phyloP scores from a whole-genome alignment of 805 yeast genomes.

The Schwanniomyces occidentalis region DNA sequence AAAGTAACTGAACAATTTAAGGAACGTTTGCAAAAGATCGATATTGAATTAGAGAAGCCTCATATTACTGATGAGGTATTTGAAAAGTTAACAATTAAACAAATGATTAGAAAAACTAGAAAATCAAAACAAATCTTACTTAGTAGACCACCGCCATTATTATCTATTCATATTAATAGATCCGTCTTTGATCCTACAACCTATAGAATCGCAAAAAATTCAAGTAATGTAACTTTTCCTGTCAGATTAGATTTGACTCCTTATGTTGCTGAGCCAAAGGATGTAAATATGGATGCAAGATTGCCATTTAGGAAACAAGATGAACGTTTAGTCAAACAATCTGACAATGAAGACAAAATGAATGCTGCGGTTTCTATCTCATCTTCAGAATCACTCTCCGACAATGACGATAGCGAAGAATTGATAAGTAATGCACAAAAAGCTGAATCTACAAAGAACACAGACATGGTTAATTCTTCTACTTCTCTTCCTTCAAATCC shows the following conservation, averaged over 20 bases:
- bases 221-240: slow-evolving; percentile 80
- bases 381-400: slow-evolving; percentile 10
- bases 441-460: slow-evolving; percentile 9
- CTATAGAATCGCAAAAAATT: slow-evolving; percentile 79
- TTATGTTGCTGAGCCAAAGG: slow-evolving; percentile 67
- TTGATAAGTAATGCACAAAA: slow-evolving; percentile 7
- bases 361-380: not conserved
- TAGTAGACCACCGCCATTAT: slow-evolving; percentile 78
- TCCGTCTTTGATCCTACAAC: slow-evolving; percentile 90
- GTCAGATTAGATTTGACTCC: slow-evolving; percentile 62
- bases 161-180: slow-evolving; percentile 86
- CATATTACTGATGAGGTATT: slow-evolving; percentile 81
- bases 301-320: slow-evolving; percentile 68
- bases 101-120: slow-evolving; percentile 69
- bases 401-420: slow-evolving; percentile 10
- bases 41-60: slow-evolving; percentile 56
- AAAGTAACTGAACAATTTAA: slow-evolving; percentile 30
- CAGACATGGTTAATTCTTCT: slow-evolving; percentile 4
- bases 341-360: not conserved
- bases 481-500: slow-evolving; percentile 24
- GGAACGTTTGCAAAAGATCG: slow-evolving; percentile 29
- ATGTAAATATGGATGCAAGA: slow-evolving; percentile 79
- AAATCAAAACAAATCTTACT: slow-evolving; percentile 83
- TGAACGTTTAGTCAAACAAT: slow-evolving; percentile 16
- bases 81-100: slow-evolving; percentile 69